Base-by-base conservation (phyloP, 805 yeast species). In the Zygosaccharomyces bailii region DNA sequence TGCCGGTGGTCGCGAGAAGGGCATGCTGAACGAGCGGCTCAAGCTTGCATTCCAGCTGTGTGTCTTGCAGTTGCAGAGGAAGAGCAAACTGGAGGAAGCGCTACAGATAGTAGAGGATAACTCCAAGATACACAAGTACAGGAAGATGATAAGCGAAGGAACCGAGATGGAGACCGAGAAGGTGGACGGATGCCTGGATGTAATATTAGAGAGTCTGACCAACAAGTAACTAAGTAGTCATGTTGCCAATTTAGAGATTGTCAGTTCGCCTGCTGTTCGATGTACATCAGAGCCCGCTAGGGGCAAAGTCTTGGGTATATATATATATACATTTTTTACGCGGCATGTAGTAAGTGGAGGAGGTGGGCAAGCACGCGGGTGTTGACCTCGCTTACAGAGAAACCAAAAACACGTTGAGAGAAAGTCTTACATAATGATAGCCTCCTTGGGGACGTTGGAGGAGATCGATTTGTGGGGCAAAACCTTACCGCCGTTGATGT, bases 401-500 rank as follows among this genome's bases (percentile, higher is more conserved):
- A n/a, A 35, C 6, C 19, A 35, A 20, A 11, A 18, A 20, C 16
- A 11, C 21, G 16, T 20, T 19, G n/a, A 35, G 14, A 24, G 25
- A 18, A 30, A 16, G 11, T 11, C 37, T 78, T 78, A 93, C 99
- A 93, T 93, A 74, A 93, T 93, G 77, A 93, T 93, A 63, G 96
- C 85, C 67, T 96, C 98, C 72, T 85, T 82, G 80, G 95, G 98
- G 69, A 93, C 96, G 70, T 93, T 93, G 56, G 89, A 79, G 54
- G 96, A 84, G 70, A 93, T 91, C 51, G 96, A 78, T 79, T 93
- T 93, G 82, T 93, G 99, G 58, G 99, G 99, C 67, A 93, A 82
- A 56, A 93, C 97, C 71, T 93, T 89, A 74, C 97, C 99, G 72
- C 99, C 99, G 73, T 93, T 93, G 63, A 93, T 95, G 79, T 93